Percentiles rank a stretch among this genome's conserved stretches.
phyloP scores from a whole-genome alignment of 345 rosid species.

The Eucalyptus erythrocorys region DNA sequence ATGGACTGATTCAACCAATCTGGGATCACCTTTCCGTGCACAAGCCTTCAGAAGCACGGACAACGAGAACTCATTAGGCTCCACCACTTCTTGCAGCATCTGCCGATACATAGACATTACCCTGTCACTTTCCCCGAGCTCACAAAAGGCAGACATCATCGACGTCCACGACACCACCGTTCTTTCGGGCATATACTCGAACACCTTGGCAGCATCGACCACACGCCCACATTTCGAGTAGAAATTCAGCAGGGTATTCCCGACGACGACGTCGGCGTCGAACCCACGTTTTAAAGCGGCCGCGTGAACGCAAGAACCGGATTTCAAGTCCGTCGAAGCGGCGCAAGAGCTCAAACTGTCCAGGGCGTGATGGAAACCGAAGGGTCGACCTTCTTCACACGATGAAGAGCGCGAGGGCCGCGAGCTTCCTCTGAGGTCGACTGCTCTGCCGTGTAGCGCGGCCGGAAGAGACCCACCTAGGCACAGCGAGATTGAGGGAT shows the following conservation, averaged over 20 bases:
- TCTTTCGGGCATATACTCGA: slow-evolving; percentile 33
- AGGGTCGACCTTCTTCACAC: not conserved
- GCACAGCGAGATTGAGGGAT: not conserved
- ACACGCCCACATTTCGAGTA: slow-evolving; percentile 4
- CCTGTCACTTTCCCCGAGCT: not conserved
- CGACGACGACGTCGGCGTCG: not conserved
- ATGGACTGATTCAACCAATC: slow-evolving; percentile 10
- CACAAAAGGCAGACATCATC: slow-evolving; percentile 18
- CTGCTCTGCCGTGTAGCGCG: not conserved
- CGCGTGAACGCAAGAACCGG: slow-evolving; percentile 9
- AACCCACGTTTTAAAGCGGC: slow-evolving; percentile 8
- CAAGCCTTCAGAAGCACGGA: slow-evolving; percentile 23
- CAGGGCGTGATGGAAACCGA: not conserved
- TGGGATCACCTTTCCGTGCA: slow-evolving; percentile 1
- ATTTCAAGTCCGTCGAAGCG: not conserved
- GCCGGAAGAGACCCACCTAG: not conserved
- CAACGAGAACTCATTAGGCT: slow-evolving; percentile 24
- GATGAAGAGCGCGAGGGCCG: rapidly evolving
- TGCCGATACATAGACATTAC: slow-evolving; percentile 4
- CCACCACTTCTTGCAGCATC: slow-evolving; percentile 16
- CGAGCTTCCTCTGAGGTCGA: not conserved
- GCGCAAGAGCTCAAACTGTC: not conserved
- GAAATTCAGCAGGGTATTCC: slow-evolving; percentile 13
- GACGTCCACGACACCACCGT: slow-evolving; percentile 30
- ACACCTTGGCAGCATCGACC: slow-evolving; percentile 9